Evolutionary conservation across 2,329 filamentous ascomycete genomes (phyloP).

Genomic region (Talaromyces atroroseus): DNA sequence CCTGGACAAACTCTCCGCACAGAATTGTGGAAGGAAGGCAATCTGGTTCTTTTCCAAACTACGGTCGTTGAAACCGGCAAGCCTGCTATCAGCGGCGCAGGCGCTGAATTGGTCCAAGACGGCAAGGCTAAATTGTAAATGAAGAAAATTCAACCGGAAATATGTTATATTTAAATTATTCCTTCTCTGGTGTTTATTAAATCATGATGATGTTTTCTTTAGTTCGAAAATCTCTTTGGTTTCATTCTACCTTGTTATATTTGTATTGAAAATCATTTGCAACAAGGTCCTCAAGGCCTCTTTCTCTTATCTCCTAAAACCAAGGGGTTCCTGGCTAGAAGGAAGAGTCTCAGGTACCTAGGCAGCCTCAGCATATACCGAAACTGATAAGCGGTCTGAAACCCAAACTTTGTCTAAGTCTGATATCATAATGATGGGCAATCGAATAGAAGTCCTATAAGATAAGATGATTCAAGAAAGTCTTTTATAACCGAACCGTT

Average conservation of each 20-base stretch:
- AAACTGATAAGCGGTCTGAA: constrained; percentile 10
- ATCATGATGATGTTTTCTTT: not conserved
- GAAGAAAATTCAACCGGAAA: not conserved
- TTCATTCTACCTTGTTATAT: no score
- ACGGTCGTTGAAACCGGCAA: constrained; percentile 92
- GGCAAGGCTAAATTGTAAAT: constrained; percentile 48
- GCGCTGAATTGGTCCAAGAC: constrained; percentile 62
- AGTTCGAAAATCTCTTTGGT: no score
- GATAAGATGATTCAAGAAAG: no score
- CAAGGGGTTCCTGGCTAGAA: not conserved
- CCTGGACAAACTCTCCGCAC: constrained; percentile 86
- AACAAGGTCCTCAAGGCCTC: no score
- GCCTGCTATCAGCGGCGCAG: constrained; percentile 74
- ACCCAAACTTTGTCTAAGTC: not conserved
- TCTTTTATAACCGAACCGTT: no score
- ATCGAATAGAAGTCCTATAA: no score
- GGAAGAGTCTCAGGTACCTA: not conserved
- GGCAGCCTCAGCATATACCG: constrained; percentile 2
- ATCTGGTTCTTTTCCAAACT: constrained; percentile 74
- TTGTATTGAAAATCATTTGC: no score
- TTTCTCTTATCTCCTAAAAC: no score
- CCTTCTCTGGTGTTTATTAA: not conserved
- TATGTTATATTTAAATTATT: not conserved
- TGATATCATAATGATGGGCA: no score
- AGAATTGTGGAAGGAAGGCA: constrained; percentile 89